phyloP scores from a whole-genome alignment of 1,139 yeast genomes.

The Scheffersomyces cryptocercus region DNA sequence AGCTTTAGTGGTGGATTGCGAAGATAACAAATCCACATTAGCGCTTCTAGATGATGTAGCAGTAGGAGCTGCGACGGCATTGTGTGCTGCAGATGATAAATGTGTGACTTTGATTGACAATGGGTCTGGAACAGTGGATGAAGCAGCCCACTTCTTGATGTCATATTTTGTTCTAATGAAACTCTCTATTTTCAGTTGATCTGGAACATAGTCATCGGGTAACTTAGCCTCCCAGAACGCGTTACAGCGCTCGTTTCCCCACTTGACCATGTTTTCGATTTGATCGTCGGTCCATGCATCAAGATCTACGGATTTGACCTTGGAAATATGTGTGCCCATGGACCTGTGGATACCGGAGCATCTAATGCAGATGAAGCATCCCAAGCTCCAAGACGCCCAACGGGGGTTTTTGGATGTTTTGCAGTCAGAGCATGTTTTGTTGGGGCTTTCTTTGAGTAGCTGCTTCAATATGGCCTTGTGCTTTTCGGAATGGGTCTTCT shows the following conservation, averaged over 20 bases:
- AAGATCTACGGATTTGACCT: slow-evolving; percentile 86
- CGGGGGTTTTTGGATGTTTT: slow-evolving; percentile 87
- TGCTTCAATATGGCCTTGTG: slow-evolving; percentile 73
- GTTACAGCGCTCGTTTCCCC: slow-evolving; percentile 87
- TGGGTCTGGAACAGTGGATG: slow-evolving; percentile 60
- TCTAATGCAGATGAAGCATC: slow-evolving; percentile 84
- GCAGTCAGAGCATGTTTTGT: slow-evolving; percentile 88
- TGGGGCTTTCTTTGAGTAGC: slow-evolving; percentile 71
- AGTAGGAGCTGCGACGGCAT: slow-evolving; percentile 4
- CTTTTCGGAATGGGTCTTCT: slow-evolving; percentile 48
- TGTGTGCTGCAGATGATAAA: slow-evolving; percentile 1
- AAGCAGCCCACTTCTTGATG: slow-evolving; percentile 76
- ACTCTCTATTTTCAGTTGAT: slow-evolving; percentile 82
- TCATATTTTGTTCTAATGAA: slow-evolving; percentile 92
- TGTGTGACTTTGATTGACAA: slow-evolving; percentile 26
- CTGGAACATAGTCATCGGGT: slow-evolving; percentile 73
- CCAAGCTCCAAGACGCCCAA: slow-evolving; percentile 97
- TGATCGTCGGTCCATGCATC: slow-evolving; percentile 98
- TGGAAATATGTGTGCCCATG: slow-evolving; percentile 90
- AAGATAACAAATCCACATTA: slow-evolving; percentile 5
- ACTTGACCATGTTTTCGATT: slow-evolving; percentile 73
- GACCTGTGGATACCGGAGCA: slow-evolving; percentile 96
- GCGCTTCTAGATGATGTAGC: slow-evolving; percentile 2
- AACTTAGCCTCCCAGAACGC: slow-evolving; percentile 78
- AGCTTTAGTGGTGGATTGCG: background rate